Evolutionary conservation across 345 rosid species (phyloP).

Genomic region (Mercurialis annua): DNA sequence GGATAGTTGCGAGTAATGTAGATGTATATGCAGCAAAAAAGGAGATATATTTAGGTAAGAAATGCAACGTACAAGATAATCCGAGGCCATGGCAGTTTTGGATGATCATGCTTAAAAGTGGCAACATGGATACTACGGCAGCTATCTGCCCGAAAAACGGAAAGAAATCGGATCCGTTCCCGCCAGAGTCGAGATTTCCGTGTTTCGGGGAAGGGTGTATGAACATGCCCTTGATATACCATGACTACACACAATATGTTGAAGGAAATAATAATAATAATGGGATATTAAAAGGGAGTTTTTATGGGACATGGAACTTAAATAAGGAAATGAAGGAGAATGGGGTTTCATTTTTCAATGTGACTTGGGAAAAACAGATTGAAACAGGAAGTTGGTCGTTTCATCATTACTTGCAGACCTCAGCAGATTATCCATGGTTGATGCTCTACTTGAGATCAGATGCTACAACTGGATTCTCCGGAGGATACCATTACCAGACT

Average conservation of each 20-base stretch:
- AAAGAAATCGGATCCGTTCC: conserved; percentile 37
- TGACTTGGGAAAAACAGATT: conserved; percentile 68
- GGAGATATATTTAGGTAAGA: conserved; percentile 59
- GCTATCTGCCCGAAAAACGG: conserved; percentile 68
- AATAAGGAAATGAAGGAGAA: conserved; percentile 8
- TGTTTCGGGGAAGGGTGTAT: conserved; percentile 72
- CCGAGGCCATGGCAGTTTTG: conserved; percentile 79
- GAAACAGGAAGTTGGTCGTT: conserved; percentile 72
- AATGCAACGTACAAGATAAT: conserved; percentile 52
- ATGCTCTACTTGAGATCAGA: conserved; percentile 92
- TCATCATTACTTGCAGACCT: conserved; percentile 62
- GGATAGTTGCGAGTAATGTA: conserved; percentile 31
- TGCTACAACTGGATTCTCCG: conserved; percentile 71
- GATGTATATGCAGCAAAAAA: conserved; percentile 67
- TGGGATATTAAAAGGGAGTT: conserved; percentile 55
- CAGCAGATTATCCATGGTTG: conserved; percentile 76
- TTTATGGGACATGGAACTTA: conserved; percentile 61
- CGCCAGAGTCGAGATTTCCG: conserved; percentile 45
- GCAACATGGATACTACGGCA: conserved; percentile 60
- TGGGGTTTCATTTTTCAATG: conserved; percentile 50
- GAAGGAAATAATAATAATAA: conserved; percentile 13
- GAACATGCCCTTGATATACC: conserved; percentile 66
- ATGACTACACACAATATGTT: conserved; percentile 42
- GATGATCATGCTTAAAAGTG: conserved; percentile 90
- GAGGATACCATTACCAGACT: conserved; percentile 68